Conservation (phyloP, 2,329 filamentous ascomycete genomes). For the Calonectria hawksworthii region DNA sequence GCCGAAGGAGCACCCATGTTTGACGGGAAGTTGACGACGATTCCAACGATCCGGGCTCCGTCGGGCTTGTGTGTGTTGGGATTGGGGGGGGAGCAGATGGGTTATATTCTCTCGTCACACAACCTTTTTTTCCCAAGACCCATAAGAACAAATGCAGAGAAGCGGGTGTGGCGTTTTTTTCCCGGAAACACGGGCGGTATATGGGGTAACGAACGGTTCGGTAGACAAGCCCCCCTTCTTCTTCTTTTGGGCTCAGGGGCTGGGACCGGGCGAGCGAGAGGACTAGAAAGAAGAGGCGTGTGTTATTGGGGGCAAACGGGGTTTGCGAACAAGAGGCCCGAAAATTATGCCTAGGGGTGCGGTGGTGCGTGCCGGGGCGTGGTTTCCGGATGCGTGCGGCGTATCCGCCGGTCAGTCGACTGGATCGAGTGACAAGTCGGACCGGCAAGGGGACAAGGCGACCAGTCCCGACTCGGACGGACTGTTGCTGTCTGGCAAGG, state of each 20-base stretch:
- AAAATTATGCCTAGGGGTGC: neutral
- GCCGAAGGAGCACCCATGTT: constrained; percentile 24
- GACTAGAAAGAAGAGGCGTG: neutral
- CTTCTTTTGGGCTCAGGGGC: neutral
- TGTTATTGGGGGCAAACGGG: neutral
- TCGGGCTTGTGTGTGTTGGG: neutral
- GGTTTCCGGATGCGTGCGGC: neutral
- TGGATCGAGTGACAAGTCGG: neutral
- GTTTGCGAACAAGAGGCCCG: neutral
- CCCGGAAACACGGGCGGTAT: constrained; percentile 8
- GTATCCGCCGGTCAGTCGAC: neutral
- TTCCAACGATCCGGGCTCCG: neutral
- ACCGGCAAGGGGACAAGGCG: neutral
- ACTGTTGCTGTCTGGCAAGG: neutral
- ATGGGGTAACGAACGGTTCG: constrained; percentile 9
- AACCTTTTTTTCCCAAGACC: neutral
- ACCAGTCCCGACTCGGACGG: neutral
- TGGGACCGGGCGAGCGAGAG: neutral
- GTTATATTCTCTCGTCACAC: neutral
- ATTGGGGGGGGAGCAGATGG: neutral
- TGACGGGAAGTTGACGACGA: neutral
- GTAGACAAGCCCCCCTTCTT: neutral
- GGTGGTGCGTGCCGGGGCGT: too few relatives aligned
- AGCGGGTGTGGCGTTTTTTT: constrained; percentile 1
- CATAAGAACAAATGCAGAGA: neutral